phyloP scores from a whole-genome alignment of 305 asterid genomes.

The Petunia hybrid region DNA sequence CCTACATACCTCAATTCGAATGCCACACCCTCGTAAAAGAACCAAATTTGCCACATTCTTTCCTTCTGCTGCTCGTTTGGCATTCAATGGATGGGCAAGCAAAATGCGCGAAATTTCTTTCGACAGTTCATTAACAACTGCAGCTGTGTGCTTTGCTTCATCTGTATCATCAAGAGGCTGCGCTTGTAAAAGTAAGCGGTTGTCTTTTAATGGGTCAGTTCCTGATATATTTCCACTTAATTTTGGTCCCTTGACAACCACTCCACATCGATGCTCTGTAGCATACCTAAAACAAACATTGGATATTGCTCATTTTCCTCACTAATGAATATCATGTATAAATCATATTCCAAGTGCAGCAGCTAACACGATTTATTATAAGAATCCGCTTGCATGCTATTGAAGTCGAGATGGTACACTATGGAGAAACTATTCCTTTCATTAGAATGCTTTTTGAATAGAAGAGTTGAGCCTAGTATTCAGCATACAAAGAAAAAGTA shows the following conservation, averaged over 20 bases:
- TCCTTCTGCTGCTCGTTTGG: constrained; percentile 76
- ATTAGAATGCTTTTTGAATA: not conserved
- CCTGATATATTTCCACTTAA: constrained; percentile 97
- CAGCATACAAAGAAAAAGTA: not conserved
- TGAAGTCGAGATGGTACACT: constrained; percentile 2
- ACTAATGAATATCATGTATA: not conserved
- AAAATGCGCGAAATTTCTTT: constrained; percentile 82
- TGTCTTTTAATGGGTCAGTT: constrained; percentile 95
- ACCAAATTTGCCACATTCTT: constrained; percentile 85
- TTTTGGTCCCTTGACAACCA: constrained; percentile 96
- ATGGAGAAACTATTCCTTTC: not conserved
- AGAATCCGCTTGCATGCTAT: not conserved
- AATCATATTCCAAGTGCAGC: constrained; percentile 19
- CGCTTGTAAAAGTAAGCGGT: constrained; percentile 79
- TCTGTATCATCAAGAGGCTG: constrained; percentile 84
- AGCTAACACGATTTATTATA: not conserved
- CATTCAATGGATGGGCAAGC: constrained; percentile 78
- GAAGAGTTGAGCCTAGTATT: not conserved
- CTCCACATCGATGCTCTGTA: constrained; percentile 99
- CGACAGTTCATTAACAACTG: constrained; percentile 83
- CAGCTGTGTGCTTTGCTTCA: constrained; percentile 85
- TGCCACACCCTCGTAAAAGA: constrained; percentile 95
- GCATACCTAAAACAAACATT: constrained; percentile 69
- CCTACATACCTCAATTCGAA: constrained; percentile 84
- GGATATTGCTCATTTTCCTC: constrained; percentile 17